Percentiles rank a stretch among this genome's conserved stretches.
Conservation (phyloP, 2,329 filamentous ascomycete species). For the Cercospora sp. region DNA sequence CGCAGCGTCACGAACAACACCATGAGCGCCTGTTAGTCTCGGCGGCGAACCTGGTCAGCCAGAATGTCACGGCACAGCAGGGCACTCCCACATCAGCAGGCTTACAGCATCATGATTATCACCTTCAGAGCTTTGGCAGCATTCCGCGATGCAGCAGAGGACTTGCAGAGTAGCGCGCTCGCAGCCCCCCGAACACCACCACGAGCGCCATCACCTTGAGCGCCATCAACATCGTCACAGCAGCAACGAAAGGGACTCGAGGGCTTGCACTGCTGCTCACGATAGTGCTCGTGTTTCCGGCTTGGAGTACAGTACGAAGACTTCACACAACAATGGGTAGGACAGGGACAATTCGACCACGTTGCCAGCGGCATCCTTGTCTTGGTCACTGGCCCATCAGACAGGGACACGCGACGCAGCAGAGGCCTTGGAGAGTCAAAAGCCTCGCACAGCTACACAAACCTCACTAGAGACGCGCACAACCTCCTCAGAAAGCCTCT, state of each 20-base stretch:
- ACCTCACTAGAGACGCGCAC: background rate
- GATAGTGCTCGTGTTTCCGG: background rate
- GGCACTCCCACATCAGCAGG: too few species aligned
- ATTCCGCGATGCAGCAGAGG: background rate
- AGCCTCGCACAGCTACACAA: background rate
- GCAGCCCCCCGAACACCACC: background rate
- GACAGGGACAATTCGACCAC: background rate
- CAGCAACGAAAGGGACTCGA: background rate
- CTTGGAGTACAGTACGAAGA: background rate
- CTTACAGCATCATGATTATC: too few species aligned
- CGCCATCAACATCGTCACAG: background rate
- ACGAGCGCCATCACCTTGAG: background rate
- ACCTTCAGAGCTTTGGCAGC: background rate
- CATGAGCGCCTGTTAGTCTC: background rate
- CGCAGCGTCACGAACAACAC: background rate
- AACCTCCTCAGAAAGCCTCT: background rate
- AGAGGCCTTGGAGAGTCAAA: background rate
- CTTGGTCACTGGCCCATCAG: background rate
- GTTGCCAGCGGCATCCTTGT: background rate
- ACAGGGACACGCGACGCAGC: background rate
- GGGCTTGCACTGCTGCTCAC: background rate
- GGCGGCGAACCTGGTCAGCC: too few species aligned
- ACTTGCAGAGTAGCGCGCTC: background rate
- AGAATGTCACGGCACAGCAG: too few species aligned
- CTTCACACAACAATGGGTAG: background rate